Conservation (phyloP, 2,329 filamentous ascomycete species). For the Colletotrichum plurivorum region DNA sequence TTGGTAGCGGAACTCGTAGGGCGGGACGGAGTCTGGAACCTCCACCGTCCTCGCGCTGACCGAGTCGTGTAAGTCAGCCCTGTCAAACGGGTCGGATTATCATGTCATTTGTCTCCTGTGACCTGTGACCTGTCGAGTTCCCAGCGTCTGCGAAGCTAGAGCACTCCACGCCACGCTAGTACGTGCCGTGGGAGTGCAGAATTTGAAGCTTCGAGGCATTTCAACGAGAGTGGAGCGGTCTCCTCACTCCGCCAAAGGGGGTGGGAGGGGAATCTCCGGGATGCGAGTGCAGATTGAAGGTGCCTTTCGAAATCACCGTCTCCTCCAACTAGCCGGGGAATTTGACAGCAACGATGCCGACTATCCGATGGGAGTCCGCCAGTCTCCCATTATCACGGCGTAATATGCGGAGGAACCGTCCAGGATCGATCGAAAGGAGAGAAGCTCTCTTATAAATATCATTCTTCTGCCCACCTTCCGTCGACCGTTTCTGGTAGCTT, state of each 20-base stretch:
- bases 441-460: slow-evolving; percentile 13
- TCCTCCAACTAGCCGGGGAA: slow-evolving; percentile 19
- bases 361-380: slow-evolving; percentile 7
- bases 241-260: slow-evolving; percentile 4
- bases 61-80: slow-evolving; percentile 10
- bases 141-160: not conserved
- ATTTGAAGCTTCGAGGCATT: slow-evolving; percentile 23
- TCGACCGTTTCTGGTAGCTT: not conserved
- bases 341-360: slow-evolving; percentile 12
- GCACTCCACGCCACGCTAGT: slow-evolving; percentile 9
- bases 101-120: not conserved
- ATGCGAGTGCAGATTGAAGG: slow-evolving; percentile 21
- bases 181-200: slow-evolving; percentile 18
- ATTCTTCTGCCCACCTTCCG: slow-evolving; percentile 6
- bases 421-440: not conserved
- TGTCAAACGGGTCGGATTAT: not conserved
- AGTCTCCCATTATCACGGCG: not conserved
- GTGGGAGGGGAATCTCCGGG: slow-evolving; percentile 10
- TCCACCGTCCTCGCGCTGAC: not conserved
- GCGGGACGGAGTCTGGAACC: not conserved
- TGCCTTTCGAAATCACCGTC: slow-evolving; percentile 19
- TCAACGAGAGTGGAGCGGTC: slow-evolving; percentile 2
- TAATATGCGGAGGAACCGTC: not conserved
- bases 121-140: not conserved
- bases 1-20: not conserved